phyloP scores from a whole-genome alignment of 1,284 basidiomycete genomes.

The Pascua guehoae region DNA sequence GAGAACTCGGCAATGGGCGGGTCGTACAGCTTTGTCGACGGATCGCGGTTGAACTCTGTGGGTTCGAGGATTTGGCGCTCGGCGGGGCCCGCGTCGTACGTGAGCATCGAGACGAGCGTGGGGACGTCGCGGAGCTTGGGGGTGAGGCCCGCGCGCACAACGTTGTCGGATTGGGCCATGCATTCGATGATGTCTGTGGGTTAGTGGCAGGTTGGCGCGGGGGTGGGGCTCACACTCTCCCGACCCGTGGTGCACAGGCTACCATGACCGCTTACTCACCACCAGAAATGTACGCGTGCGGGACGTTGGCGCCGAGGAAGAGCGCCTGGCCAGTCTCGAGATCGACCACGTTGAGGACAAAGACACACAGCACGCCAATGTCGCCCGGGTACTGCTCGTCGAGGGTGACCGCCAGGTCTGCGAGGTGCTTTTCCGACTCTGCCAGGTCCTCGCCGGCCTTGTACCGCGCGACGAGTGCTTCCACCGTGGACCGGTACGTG shows the following conservation, averaged over 20 bases:
- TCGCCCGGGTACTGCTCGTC: slow-evolving; percentile 84
- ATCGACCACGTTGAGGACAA: slow-evolving; percentile 81
- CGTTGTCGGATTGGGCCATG: slow-evolving; percentile 98
- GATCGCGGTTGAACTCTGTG: slow-evolving; percentile 51
- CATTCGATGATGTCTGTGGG: slow-evolving; percentile 88
- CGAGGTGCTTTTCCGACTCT: slow-evolving; percentile 53
- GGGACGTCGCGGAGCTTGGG: slow-evolving; percentile 92
- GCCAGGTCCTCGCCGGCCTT: slow-evolving; percentile 45
- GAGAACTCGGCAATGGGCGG: slow-evolving; percentile 94
- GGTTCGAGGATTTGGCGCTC: slow-evolving; percentile 68
- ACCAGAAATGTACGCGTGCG: slow-evolving; percentile 92
- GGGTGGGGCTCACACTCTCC: not conserved
- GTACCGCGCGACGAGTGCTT: slow-evolving; percentile 64
- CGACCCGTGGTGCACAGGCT: not conserved
- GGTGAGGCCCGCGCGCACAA: slow-evolving; percentile 95
- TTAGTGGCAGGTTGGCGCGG: not conserved
- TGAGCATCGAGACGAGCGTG: slow-evolving; percentile 83
- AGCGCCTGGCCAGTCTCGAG: slow-evolving; percentile 82
- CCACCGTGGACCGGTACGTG: slow-evolving; percentile 58
- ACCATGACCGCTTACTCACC: slow-evolving; percentile 54
- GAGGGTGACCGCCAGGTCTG: slow-evolving; percentile 67
- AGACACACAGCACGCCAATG: slow-evolving; percentile 90
- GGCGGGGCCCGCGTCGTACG: slow-evolving; percentile 70
- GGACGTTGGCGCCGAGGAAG: slow-evolving; percentile 92
- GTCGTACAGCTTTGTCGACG: slow-evolving; percentile 64